Evolutionary conservation across 2,329 filamentous ascomycete species (phyloP).

Genomic region (Beauveria asiatica): DNA sequence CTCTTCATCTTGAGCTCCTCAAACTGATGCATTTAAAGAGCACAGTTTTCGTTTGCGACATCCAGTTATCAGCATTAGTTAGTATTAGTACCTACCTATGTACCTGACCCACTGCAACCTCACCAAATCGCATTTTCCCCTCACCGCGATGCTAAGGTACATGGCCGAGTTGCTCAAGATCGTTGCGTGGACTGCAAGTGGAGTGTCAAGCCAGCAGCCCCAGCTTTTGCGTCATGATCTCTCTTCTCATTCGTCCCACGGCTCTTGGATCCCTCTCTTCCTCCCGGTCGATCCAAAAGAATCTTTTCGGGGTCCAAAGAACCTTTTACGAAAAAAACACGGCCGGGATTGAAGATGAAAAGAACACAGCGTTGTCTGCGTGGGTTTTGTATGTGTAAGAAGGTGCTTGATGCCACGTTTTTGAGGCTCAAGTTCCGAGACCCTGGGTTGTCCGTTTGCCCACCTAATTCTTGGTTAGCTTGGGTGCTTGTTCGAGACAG

Average conservation of each 20-base stretch:
- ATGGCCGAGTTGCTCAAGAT: too few species aligned
- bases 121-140: not conserved
- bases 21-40: not conserved
- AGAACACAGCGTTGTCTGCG: too few species aligned
- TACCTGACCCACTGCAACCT: not conserved
- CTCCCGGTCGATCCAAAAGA: not conserved
- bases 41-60: not conserved
- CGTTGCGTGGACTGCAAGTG: not conserved
- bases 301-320: not conserved
- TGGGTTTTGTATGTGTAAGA: too few species aligned
- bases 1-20: too few species aligned
- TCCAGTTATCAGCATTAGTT: not conserved
- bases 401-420: not conserved
- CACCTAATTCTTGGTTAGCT: not conserved
- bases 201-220: not conserved
- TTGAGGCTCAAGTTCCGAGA: not conserved
- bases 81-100: not conserved
- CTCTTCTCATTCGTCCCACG: not conserved
- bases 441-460: not conserved
- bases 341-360: not conserved
- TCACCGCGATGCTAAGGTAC: too few species aligned
- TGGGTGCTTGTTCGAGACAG: not conserved
- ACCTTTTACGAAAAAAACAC: too few species aligned
- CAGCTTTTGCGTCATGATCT: slow-evolving; percentile 2
- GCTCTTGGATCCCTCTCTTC: not conserved